These are phyloP conservation scores for Gossypium trilobum DNA, from an alignment of 441 rosid genomes.

Conservation along the genomic window DNA sequence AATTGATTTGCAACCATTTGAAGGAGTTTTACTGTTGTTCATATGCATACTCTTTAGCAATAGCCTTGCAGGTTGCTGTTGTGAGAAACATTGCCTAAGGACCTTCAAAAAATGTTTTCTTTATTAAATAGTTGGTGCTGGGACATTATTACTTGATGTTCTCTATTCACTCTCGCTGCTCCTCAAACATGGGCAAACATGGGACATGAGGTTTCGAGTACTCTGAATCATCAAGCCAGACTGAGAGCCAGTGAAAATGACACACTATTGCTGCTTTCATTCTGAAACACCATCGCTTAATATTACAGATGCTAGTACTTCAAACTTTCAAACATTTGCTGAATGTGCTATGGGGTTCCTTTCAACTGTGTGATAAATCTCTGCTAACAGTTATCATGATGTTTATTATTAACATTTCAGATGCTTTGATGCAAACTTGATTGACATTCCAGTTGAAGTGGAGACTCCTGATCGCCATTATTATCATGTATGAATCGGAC, in stretches of 20 bases:
- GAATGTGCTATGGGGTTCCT: neutral
- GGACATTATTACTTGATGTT: neutral
- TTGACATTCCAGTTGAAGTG: conserved; percentile 75
- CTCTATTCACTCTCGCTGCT: neutral
- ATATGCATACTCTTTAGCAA: neutral
- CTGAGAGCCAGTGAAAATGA: neutral
- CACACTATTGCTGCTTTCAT: neutral
- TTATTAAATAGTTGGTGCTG: neutral
- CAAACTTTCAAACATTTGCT: neutral
- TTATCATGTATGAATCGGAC: conserved; percentile 53
- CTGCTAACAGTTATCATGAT: neutral
- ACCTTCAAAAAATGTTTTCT: neutral
- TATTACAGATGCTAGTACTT: neutral
- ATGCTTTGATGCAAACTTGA: conserved; percentile 70
- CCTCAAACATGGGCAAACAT: neutral
- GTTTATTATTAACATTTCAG: conserved; percentile 24
- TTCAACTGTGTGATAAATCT: neutral
- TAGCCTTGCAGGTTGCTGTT: neutral
- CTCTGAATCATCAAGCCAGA: neutral
- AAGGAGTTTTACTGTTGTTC: neutral
- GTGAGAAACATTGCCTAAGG: neutral
- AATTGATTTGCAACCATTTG: neutral
- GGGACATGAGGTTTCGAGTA: neutral
- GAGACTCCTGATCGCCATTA: conserved; percentile 92
- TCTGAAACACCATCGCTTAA: neutral